phyloP scores from a whole-genome alignment of 1,284 basidiomycete genomes.

The Ustilago xerochloae region DNA sequence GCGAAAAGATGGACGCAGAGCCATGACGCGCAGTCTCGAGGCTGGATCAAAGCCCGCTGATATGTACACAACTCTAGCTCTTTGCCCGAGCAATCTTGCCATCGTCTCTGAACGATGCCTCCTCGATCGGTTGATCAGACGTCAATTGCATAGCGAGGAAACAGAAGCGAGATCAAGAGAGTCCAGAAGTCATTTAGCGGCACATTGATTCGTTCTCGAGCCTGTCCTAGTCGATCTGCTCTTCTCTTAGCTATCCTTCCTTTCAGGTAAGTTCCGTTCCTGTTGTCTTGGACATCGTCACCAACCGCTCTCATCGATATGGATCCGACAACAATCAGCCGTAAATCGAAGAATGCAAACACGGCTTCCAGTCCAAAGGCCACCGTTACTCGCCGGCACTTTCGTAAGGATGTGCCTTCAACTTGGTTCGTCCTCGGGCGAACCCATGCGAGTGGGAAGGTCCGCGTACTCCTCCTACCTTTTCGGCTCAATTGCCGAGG shows the following conservation, averaged over 20 bases:
- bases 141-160: slow-evolving; percentile 10
- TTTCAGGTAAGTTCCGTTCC: slow-evolving; percentile 25
- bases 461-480: slow-evolving; percentile 66
- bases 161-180: slow-evolving; percentile 38
- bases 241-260: neutral
- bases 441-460: slow-evolving; percentile 66
- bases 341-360: neutral
- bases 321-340: neutral
- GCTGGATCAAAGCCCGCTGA: neutral
- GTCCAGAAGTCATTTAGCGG: neutral
- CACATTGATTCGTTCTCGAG: neutral
- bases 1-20: neutral
- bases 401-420: slow-evolving; percentile 10
- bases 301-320: neutral
- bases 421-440: slow-evolving; percentile 21
- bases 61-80: slow-evolving; percentile 17
- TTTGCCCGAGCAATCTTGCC: slow-evolving; percentile 47
- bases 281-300: neutral
- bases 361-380: slow-evolving; percentile 62
- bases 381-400: slow-evolving; percentile 63
- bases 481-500: slow-evolving; percentile 31
- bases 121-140: slow-evolving; percentile 8
- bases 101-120: slow-evolving; percentile 41
- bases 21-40: neutral
- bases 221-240: neutral